These are phyloP conservation scores for Phellinidium pouzarii DNA, from an alignment of 1,284 basidiomycete genomes.

Conservation along the genomic window DNA sequence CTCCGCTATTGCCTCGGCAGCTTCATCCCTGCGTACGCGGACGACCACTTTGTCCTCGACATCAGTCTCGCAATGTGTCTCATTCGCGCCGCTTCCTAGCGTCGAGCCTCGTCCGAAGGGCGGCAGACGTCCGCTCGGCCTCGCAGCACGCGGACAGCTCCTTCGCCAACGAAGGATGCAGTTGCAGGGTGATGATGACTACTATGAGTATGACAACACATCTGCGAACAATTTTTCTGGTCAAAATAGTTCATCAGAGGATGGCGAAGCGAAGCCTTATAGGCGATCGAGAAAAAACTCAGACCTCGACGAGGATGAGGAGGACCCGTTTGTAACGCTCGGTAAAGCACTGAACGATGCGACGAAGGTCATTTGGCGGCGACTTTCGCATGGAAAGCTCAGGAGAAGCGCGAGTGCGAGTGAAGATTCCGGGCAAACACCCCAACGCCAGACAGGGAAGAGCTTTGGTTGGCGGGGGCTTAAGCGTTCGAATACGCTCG, in stretches of 20 bases:
- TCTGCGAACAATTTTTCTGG: neutral
- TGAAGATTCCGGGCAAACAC: neutral
- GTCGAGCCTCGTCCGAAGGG: conserved; percentile 16
- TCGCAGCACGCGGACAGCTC: conserved; percentile 18
- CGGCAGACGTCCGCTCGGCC: conserved; percentile 16
- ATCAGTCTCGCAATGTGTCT: conserved; percentile 6
- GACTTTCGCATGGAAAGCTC: conserved; percentile 4
- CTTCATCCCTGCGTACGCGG: conserved; percentile 12
- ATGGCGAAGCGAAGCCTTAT: neutral
- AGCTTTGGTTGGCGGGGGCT: conserved; percentile 4
- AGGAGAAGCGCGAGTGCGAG: neutral
- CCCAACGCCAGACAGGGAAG: neutral
- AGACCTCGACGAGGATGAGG: conserved; percentile 1
- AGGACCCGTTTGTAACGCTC: conserved; percentile 11
- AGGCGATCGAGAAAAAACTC: neutral
- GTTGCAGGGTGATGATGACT: neutral
- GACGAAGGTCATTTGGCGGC: conserved; percentile 12
- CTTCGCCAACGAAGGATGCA: conserved; percentile 14
- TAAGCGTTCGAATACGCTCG: neutral
- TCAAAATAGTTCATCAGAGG: neutral
- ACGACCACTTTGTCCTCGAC: conserved; percentile 9
- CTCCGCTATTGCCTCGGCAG: conserved; percentile 3
- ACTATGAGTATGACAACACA: conserved; percentile 2
- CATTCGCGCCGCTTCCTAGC: conserved; percentile 19
- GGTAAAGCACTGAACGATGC: conserved; percentile 15